These are phyloP conservation scores for Coemansia sp. DNA, from an alignment of 192 early-diverging fungal genomes.

Conservation along the genomic window DNA sequence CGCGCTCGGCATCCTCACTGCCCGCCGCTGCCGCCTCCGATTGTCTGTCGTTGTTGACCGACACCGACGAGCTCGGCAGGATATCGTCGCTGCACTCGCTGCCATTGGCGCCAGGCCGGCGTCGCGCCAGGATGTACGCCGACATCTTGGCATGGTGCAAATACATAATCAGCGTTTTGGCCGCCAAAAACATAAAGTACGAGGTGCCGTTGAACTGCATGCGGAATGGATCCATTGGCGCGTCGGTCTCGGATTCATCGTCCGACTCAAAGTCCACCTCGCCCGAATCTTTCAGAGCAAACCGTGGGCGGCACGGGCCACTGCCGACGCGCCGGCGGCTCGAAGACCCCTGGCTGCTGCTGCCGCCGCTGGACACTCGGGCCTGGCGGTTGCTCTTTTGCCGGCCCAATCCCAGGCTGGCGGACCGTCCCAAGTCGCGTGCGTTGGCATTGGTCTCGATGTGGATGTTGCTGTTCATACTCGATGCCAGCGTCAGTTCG, in stretches of 20 bases:
- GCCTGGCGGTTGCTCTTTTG: neutral
- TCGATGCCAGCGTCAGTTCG: slow-evolving; percentile 46
- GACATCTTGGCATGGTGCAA: slow-evolving; percentile 52
- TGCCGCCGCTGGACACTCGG: neutral
- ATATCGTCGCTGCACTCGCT: slow-evolving; percentile 10
- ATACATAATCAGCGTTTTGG: slow-evolving; percentile 54
- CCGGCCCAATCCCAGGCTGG: neutral
- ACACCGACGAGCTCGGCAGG: slow-evolving; percentile 32
- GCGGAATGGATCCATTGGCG: slow-evolving; percentile 37
- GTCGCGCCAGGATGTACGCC: slow-evolving; percentile 42
- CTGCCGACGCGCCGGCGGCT: slow-evolving; percentile 1
- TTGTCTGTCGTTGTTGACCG: slow-evolving; percentile 10
- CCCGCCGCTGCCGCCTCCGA: neutral
- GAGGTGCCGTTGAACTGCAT: slow-evolving; percentile 38
- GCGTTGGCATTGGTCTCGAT: slow-evolving; percentile 52
- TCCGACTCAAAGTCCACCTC: slow-evolving; percentile 33
- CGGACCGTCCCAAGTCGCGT: slow-evolving; percentile 2
- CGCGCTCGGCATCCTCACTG: neutral
- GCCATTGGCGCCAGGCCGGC: slow-evolving; percentile 11
- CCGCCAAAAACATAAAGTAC: slow-evolving; percentile 49
- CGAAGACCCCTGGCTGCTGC: neutral
- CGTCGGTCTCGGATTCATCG: slow-evolving; percentile 11
- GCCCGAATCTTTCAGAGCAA: slow-evolving; percentile 10
- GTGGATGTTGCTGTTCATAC: slow-evolving; percentile 52
- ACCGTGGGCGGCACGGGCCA: slow-evolving; percentile 13